Evolutionary conservation across 768 basidiomycete species (phyloP), one percentile per base, ranked within the genome.

Genomic region (Phylloporus scabripes): DNA sequence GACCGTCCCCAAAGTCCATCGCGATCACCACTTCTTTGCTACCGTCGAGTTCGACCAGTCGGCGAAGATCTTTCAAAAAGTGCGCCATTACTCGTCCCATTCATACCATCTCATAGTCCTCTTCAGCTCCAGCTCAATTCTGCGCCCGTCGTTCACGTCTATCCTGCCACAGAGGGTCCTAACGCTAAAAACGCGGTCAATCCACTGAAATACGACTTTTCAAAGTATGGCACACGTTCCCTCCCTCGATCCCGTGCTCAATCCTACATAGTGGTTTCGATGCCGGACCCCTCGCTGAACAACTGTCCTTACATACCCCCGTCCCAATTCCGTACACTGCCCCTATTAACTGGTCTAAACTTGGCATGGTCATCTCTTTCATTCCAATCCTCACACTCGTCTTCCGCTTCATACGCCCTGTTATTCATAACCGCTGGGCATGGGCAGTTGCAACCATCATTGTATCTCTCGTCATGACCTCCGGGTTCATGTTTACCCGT

Each of bases 401-500:
- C 37, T 71, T 82, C 57, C 79, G 80, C 45, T 83, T 80, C 71
- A 70, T 87, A 50, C 65, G 76, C 4, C 81, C 87, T 24, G 69
- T 89, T 47, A 65, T 93, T 24, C 68, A 76, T 53, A 87, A 74
- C 56, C 83, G 84, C 54, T 91, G 87, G 87, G 70, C 78, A 3
- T 92, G 90, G 89, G 87, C 86, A 6, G 65, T 64, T n/a, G 75
- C 74, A 34, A 78, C 83, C 24, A 48, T 84, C 34, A 63, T 80
- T 23, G 77, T 82, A 8, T 84, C 90, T 17, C 69, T 86, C 26
- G 70, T 91, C 58, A 95, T 97, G 85, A 94, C 83, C 18, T 83
- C 86, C 8, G 96, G 96, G 7, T 87, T 82, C 74, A 99, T 99
- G 96, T 99, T 95, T 71, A 88, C 87, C 50, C 87, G 85, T 55